A percentile compares a stretch with the other conserved stretches of the same genome.
These are phyloP conservation scores for Hypoxylon sp. DNA, from an alignment of 2,329 filamentous ascomycete species.

Conservation along the genomic window DNA sequence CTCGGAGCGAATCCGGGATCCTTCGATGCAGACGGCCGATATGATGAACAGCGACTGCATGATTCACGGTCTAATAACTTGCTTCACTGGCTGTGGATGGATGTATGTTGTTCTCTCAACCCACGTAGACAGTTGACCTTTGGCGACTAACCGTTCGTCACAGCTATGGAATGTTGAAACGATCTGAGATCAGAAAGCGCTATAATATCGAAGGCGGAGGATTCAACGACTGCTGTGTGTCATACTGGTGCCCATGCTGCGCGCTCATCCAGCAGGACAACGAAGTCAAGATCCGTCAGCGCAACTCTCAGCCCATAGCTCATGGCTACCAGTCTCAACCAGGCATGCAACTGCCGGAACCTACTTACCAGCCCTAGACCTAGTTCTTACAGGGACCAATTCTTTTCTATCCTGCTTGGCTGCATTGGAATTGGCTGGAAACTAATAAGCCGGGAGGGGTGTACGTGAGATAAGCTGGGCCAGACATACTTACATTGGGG, in stretches of 20 bases:
- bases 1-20: slow-evolving; percentile 49
- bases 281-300: slow-evolving; percentile 51
- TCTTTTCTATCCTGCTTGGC: background rate
- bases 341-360: slow-evolving; percentile 49
- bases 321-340: slow-evolving; percentile 51
- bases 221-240: slow-evolving; percentile 56
- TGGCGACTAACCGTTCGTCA: slow-evolving; percentile 19
- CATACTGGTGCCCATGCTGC: slow-evolving; percentile 61
- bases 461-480: too few relatives aligned
- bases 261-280: slow-evolving; percentile 61
- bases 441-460: too few relatives aligned
- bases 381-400: background rate
- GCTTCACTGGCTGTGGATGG: slow-evolving; percentile 48
- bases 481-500: too few relatives aligned
- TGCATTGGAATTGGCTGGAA: background rate
- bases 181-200: slow-evolving; percentile 56
- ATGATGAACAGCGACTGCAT: slow-evolving; percentile 49
- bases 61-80: slow-evolving; percentile 44
- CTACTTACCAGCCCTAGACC: slow-evolving; percentile 39
- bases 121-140: background rate
- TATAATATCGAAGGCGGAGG: slow-evolving; percentile 59
- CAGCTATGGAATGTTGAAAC: slow-evolving; percentile 58
- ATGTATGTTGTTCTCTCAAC: slow-evolving; percentile 44
- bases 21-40: slow-evolving; percentile 46
- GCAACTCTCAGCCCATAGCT: slow-evolving; percentile 36